Evolutionary conservation across 2,329 filamentous ascomycete genomes (phyloP).

Genomic region (Shiraia bambusicola): DNA sequence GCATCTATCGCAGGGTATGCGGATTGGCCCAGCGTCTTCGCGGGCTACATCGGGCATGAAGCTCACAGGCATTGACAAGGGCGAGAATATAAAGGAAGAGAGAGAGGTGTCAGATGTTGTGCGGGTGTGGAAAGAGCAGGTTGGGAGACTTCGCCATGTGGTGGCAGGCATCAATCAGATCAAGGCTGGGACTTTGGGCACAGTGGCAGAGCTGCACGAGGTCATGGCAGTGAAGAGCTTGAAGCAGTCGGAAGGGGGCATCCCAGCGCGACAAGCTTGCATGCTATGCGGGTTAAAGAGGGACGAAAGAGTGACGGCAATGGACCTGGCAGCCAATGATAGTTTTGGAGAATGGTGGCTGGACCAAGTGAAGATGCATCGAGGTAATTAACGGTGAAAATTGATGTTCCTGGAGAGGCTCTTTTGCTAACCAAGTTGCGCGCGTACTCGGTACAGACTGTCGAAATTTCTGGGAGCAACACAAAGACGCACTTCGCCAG

Average conservation of each 20-base stretch:
- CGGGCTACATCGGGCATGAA: constrained; percentile 79
- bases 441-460: constrained; percentile 66
- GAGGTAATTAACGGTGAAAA: constrained; percentile 54
- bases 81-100: constrained; percentile 79
- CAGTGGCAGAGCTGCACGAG: constrained; percentile 70
- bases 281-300: constrained; percentile 84
- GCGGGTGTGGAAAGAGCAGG: constrained; percentile 70
- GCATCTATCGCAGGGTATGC: constrained; percentile 82
- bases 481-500: constrained; percentile 69
- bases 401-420: constrained; percentile 28
- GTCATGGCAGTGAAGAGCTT: constrained; percentile 67
- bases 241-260: constrained; percentile 63
- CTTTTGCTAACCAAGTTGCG: constrained; percentile 7
- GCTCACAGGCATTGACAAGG: constrained; percentile 79
- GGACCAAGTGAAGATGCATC: constrained; percentile 66
- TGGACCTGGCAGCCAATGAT: constrained; percentile 78
- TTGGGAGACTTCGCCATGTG: constrained; percentile 72
- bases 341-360: constrained; percentile 97
- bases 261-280: constrained; percentile 74
- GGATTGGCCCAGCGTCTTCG: constrained; percentile 74
- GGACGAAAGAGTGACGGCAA: constrained; percentile 75
- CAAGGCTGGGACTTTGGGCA: constrained; percentile 40
- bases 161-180: constrained; percentile 65
- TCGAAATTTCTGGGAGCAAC: constrained; percentile 79
- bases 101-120: constrained; percentile 79